Conservation (phyloP, 306 rosid species). For the Lathyrus tuberosus region DNA sequence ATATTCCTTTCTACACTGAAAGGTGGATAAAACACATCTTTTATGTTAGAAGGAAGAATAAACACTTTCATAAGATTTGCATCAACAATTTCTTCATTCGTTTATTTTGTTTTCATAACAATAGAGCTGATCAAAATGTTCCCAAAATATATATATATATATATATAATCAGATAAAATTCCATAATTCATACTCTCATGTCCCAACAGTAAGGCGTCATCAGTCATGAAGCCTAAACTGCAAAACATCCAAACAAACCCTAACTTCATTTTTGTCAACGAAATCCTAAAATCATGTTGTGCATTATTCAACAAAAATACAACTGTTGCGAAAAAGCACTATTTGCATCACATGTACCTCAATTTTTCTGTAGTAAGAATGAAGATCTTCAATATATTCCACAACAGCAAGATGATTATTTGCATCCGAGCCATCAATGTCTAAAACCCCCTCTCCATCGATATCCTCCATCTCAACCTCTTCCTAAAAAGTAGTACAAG, state of each 20-base stretch:
- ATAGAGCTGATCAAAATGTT: slow-evolving; percentile 9
- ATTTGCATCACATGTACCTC: slow-evolving; percentile 55
- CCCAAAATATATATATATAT: slow-evolving; percentile 24
- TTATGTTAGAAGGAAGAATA: slow-evolving; percentile 26
- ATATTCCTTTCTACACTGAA: slow-evolving; percentile 78
- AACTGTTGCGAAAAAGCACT: no score
- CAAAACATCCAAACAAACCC: no score
- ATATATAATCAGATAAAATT: slow-evolving; percentile 5
- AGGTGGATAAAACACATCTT: slow-evolving; percentile 5
- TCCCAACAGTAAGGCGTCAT: no score
- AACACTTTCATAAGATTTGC: slow-evolving; percentile 21
- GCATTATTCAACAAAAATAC: no score
- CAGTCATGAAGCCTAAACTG: no score
- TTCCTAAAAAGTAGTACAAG: slow-evolving; percentile 43
- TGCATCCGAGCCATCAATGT: slow-evolving; percentile 68
- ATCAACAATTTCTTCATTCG: slow-evolving; percentile 21
- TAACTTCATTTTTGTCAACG: no score
- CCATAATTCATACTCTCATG: not conserved
- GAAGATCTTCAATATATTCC: slow-evolving; percentile 80
- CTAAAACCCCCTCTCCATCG: slow-evolving; percentile 58
- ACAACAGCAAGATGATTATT: slow-evolving; percentile 73
- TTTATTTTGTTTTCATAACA: slow-evolving; percentile 24
- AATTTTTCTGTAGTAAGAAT: slow-evolving; percentile 61
- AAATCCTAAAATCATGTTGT: no score
- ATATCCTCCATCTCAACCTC: slow-evolving; percentile 98